phyloP scores from a whole-genome alignment of 345 rosid genomes.

The Syzygium jambos region DNA sequence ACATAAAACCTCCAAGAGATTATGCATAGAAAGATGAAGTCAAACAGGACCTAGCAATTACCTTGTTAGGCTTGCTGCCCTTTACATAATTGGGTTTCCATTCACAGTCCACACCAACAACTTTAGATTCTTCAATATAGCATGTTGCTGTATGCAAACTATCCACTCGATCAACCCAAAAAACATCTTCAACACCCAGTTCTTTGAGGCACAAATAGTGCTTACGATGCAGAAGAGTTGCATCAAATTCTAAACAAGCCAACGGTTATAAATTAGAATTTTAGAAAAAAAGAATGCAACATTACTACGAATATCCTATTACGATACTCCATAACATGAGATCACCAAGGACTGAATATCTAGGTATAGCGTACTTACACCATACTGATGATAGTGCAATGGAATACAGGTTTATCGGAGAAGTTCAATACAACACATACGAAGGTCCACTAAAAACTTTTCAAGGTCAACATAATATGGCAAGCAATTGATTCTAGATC shows the following conservation, averaged over 20 bases:
- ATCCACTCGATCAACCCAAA: conserved; percentile 73
- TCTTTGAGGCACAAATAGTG: conserved; percentile 58
- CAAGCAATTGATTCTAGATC: neutral
- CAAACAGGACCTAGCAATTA: conserved; percentile 7
- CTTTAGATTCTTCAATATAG: conserved; percentile 59
- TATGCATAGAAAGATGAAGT: neutral
- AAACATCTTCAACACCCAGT: conserved; percentile 46
- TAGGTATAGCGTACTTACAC: neutral
- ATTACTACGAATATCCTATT: neutral
- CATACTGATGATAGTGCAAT: neutral
- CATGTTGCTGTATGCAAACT: conserved; percentile 43
- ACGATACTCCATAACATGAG: neutral
- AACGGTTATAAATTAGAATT: neutral
- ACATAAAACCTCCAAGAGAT: neutral
- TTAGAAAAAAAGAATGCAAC: neutral
- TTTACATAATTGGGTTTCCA: conserved; percentile 89
- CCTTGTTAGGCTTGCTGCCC: conserved; percentile 77
- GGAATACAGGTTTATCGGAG: neutral
- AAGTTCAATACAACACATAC: neutral
- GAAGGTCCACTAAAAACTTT: neutral
- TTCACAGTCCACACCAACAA: conserved; percentile 86
- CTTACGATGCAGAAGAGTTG: conserved; percentile 14
- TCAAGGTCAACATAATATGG: neutral
- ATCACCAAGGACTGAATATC: neutral
- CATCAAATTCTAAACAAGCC: conserved; percentile 46